Percentiles rank a stretch among this genome's conserved stretches.
These are phyloP conservation scores for Fraxinus nigra DNA, from an alignment of 305 asterid genomes.

Conservation along the genomic window DNA sequence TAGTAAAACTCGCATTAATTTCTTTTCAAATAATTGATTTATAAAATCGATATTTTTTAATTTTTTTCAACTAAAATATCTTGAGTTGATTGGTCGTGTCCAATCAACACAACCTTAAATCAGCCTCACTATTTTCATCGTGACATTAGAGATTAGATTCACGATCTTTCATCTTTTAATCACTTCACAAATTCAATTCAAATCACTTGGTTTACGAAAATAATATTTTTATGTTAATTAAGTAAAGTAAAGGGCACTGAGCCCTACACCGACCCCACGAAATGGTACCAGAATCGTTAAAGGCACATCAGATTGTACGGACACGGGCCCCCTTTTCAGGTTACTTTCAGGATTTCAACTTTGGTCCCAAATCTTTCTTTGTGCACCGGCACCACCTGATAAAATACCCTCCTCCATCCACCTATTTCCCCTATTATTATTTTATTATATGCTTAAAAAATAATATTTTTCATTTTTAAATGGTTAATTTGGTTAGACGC, in stretches of 20 bases:
- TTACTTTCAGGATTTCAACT: background rate
- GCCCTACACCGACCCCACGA: background rate
- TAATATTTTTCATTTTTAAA: background rate
- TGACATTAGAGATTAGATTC: background rate
- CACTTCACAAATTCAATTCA: background rate
- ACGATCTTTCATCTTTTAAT: background rate
- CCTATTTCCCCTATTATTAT: background rate
- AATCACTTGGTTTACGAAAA: background rate
- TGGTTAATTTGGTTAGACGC: background rate
- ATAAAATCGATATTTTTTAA: no score
- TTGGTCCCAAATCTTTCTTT: background rate
- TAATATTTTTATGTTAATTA: no score
- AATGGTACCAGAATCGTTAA: conserved; percentile 1
- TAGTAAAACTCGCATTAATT: background rate
- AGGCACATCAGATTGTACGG: conserved; percentile 56
- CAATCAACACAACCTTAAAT: background rate
- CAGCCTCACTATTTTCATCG: background rate
- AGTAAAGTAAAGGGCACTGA: background rate
- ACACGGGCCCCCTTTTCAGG: conserved; percentile 41
- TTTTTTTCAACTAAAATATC: background rate
- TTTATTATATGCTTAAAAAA: no score
- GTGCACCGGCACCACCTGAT: background rate
- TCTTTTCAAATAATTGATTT: no score
- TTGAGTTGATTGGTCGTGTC: background rate
- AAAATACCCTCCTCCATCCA: background rate